A percentile compares a stretch with the other conserved stretches of the same genome.
Evolutionary conservation across 306 rosid genomes (phyloP).

Genomic region (Notholithocarpus densiflorus): DNA sequence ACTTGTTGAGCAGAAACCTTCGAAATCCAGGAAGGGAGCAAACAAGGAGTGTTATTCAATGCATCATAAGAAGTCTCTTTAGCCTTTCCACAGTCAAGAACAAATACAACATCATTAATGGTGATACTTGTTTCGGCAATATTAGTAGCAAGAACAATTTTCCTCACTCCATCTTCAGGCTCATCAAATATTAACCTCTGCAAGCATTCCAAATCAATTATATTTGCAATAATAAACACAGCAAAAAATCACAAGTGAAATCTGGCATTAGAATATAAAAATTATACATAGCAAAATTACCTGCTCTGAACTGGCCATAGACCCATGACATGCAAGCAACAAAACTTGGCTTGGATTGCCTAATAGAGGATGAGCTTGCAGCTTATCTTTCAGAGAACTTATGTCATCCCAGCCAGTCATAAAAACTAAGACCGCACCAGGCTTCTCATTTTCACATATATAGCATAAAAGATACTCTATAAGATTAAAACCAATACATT

Average conservation of each 20-base stretch:
- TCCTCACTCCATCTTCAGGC: conserved; percentile 78
- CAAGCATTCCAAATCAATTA: conserved; percentile 34
- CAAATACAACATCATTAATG: conserved; percentile 85
- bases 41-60: conserved; percentile 93
- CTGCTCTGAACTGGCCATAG: conserved; percentile 96
- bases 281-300: conserved; percentile 34
- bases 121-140: conserved; percentile 98
- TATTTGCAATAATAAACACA: conserved; percentile 14
- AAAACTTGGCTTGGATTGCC: conserved; percentile 71
- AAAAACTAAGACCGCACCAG: conserved; percentile 92
- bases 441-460: conserved; percentile 74
- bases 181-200: conserved; percentile 89
- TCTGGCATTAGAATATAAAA: not conserved
- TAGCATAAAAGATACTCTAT: conserved; percentile 68
- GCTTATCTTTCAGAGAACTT: conserved; percentile 78
- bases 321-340: conserved; percentile 90
- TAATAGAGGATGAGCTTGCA: conserved; percentile 59
- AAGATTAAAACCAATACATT: conserved; percentile 81
- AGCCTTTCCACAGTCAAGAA: conserved; percentile 97
- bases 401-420: conserved; percentile 99
- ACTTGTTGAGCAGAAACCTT: conserved; percentile 95
- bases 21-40: conserved; percentile 97
- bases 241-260: conserved; percentile 1
- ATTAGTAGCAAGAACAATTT: conserved; percentile 92
- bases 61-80: conserved; percentile 98